Evolutionary conservation across 108 stramenopile species (phyloP), one percentile per base, ranked within the genome.

Genomic region (Cylindrotheca fusiformis): DNA sequence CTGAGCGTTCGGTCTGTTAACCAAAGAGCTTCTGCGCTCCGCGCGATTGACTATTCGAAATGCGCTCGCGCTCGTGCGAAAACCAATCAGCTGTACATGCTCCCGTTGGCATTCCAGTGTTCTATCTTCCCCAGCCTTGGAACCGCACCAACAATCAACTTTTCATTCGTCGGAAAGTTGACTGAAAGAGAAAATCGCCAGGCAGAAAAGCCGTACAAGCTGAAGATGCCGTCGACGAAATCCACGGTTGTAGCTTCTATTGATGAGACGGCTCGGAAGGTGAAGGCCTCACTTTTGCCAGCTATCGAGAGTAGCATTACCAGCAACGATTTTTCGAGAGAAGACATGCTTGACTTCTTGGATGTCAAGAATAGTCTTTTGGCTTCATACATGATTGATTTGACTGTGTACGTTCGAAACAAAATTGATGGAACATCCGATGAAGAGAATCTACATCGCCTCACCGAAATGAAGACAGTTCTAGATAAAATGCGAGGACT

Each of bases 401-500:
- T 89, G 76, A 80, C 77, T 6, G 33, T 48, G 23, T 71, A 66
- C 24, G 52, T 78, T 44, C 50, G 56, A 32, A 69, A 67, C 24
- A 50, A 48, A 2, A 69, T 55, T 33, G 60, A 45, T 10, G 64
- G 68, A 48, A 52, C 33, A 8, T 54, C 48, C 20, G 67, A 23
- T 36, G 41, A 47, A 31, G 56, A 20, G 20, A 61, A 25, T 21
- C 49, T 48, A 18, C 55, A 74, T 23, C 81, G 91, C 24, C 58
- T 94, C 4, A 49, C 58, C 18, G 86, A 88, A 64, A 88, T 88
- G 83, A 89, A 80, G 64, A 71, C 72, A 19, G 88, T 83, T 20
- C 63, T 94, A 24, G 93, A 94, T 45, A 94, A 90, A 53, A 76
- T 85, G 48, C 82, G 88, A 17, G 88, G 88, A 6, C 54, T 94